Conservation (phyloP, 2,329 filamentous ascomycete genomes). For the Elsinoe ampelina region DNA sequence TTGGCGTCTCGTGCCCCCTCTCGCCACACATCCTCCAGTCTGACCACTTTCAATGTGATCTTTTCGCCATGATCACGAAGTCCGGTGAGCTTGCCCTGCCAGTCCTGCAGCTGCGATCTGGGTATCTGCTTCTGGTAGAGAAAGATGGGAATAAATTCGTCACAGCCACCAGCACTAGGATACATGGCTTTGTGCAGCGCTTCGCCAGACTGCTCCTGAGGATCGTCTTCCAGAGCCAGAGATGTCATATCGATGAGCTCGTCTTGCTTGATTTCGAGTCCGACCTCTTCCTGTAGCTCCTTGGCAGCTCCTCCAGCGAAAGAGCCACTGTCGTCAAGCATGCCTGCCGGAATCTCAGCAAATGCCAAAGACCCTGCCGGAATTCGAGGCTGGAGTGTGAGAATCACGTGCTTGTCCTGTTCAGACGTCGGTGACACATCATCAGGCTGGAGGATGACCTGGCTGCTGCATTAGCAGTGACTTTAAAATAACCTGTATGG, state of each 20-base stretch:
- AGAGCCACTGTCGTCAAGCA: constrained; percentile 47
- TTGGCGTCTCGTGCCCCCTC: constrained; percentile 48
- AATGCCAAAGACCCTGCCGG: constrained; percentile 47
- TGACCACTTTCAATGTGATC: constrained; percentile 49
- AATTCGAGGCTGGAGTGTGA: constrained; percentile 50
- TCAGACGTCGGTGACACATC: constrained; percentile 35
- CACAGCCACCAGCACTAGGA: constrained; percentile 46
- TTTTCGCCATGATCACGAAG: constrained; percentile 48
- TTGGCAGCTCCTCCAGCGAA: constrained; percentile 47
- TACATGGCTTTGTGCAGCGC: constrained; percentile 43
- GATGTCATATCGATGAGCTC: constrained; percentile 48
- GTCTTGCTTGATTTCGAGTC: constrained; percentile 39
- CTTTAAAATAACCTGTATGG: neutral
- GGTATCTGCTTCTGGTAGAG: constrained; percentile 46
- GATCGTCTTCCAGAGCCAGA: constrained; percentile 31
- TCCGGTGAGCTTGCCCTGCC: constrained; percentile 47
- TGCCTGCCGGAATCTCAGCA: constrained; percentile 50
- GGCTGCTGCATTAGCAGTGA: neutral
- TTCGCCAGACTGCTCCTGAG: constrained; percentile 23
- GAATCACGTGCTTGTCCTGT: constrained; percentile 41
- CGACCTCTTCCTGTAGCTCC: constrained; percentile 50
- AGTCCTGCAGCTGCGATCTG: constrained; percentile 38
- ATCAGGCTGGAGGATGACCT: constrained; percentile 48
- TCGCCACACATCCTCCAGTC: constrained; percentile 44
- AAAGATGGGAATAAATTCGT: constrained; percentile 51